Evolutionary conservation across 2,329 filamentous ascomycete genomes (phyloP).

Genomic region (Aspergillus sp.): DNA sequence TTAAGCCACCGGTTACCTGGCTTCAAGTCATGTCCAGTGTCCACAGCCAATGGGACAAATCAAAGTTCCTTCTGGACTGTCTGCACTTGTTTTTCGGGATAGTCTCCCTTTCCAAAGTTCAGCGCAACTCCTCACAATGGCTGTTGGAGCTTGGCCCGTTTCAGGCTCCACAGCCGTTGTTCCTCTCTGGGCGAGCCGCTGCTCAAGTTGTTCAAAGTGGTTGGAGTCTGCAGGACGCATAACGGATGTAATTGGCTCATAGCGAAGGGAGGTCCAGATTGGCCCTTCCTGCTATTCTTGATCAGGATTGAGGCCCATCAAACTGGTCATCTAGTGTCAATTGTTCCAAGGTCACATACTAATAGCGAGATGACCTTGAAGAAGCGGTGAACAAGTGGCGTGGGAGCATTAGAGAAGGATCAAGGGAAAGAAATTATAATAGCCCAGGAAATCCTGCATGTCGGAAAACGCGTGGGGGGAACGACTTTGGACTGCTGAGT

Average conservation of each 20-base stretch:
- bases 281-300: slow-evolving; percentile 21
- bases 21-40: background rate
- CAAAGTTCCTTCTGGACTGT: background rate
- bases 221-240: slow-evolving; percentile 6
- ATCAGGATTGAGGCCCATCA: slow-evolving; percentile 19
- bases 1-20: background rate
- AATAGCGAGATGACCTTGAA: slow-evolving; percentile 15
- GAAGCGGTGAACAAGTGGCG: slow-evolving; percentile 25
- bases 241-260: slow-evolving; percentile 22
- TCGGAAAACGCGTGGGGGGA: background rate
- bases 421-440: slow-evolving; percentile 9
- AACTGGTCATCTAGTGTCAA: slow-evolving; percentile 16
- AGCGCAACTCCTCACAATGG: background rate
- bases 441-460: slow-evolving; percentile 6
- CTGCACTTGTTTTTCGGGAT: background rate
- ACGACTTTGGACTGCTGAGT: background rate
- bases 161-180: slow-evolving; percentile 21
- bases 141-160: slow-evolving; percentile 5
- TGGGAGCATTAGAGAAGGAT: slow-evolving; percentile 11
- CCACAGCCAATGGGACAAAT: background rate
- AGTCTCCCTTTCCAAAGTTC: background rate
- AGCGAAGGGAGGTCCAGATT: slow-evolving; percentile 19
- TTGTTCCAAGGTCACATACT: slow-evolving; percentile 17
- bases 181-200: slow-evolving; percentile 14
- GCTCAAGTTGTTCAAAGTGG: slow-evolving; percentile 11